These are phyloP conservation scores for Helichrysum umbraculigerum DNA, from an alignment of 129 eudicot species.

Conservation along the genomic window DNA sequence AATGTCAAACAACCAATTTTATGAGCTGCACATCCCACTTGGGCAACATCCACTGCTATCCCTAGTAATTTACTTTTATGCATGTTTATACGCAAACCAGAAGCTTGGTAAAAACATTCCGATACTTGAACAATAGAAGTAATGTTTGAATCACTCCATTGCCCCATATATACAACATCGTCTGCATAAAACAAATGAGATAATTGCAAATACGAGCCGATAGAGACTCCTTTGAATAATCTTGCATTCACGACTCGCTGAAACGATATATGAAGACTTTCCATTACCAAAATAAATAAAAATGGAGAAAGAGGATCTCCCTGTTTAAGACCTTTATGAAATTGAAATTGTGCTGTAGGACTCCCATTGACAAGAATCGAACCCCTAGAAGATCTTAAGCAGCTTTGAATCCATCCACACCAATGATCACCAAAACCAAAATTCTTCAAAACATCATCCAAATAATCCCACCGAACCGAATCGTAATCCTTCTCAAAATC, in stretches of 20 bases:
- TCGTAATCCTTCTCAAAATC: background rate
- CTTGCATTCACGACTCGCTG: background rate
- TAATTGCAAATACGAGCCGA: fast-evolving
- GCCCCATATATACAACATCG: background rate
- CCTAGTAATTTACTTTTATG: too few relatives aligned
- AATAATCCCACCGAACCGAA: background rate
- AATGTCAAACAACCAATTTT: too few relatives aligned
- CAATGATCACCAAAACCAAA: background rate
- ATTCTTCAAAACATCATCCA: background rate
- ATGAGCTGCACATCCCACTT: too few relatives aligned
- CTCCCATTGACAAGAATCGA: background rate
- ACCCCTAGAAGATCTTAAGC: background rate
- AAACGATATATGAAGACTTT: background rate
- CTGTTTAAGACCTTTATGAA: background rate
- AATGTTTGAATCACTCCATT: background rate
- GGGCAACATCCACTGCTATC: too few relatives aligned
- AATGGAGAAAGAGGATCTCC: background rate
- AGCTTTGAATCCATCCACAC: background rate
- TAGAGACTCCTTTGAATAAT: background rate
- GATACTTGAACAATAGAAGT: background rate
- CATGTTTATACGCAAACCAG: too few relatives aligned
- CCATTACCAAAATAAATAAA: background rate
- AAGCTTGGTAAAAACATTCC: too few relatives aligned
- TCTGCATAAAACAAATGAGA: background rate
- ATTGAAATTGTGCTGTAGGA: background rate